A percentile compares a stretch with the other conserved stretches of the same genome.
phyloP scores from a whole-genome alignment of 306 rosid species.

The Fagus crenata region DNA sequence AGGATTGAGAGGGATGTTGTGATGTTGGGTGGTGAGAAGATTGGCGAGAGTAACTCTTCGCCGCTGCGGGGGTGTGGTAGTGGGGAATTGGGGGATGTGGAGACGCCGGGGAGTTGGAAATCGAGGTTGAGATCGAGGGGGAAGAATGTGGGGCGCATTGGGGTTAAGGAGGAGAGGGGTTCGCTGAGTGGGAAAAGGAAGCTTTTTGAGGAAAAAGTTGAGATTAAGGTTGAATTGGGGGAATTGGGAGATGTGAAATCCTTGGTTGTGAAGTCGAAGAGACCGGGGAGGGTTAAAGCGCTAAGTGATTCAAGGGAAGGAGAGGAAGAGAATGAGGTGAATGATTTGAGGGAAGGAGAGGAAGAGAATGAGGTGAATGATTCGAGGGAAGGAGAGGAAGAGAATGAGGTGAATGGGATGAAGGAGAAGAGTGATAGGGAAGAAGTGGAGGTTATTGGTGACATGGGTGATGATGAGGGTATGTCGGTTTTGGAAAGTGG shows the following conservation, averaged over 20 bases:
- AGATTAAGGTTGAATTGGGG: slow-evolving; percentile 24
- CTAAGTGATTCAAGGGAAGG: slow-evolving; percentile 16
- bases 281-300: slow-evolving; percentile 56
- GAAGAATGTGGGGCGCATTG: slow-evolving; percentile 31
- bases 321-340: slow-evolving; percentile 9
- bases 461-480: slow-evolving; percentile 30
- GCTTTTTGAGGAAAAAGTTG: slow-evolving; percentile 46
- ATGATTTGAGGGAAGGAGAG: not conserved
- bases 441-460: slow-evolving; percentile 32
- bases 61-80: slow-evolving; percentile 7
- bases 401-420: not conserved
- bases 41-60: slow-evolving; percentile 28
- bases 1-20: slow-evolving; percentile 39
- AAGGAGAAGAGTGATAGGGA: slow-evolving; percentile 40
- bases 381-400: slow-evolving; percentile 6
- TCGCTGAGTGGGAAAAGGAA: slow-evolving; percentile 57
- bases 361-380: slow-evolving; percentile 8
- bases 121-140: slow-evolving; percentile 68
- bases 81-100: slow-evolving; percentile 31
- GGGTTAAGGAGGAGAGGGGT: slow-evolving; percentile 38
- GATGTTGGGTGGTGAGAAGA: slow-evolving; percentile 26
- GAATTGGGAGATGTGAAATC: slow-evolving; percentile 49
- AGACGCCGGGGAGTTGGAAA: slow-evolving; percentile 45
- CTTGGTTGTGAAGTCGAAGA: slow-evolving; percentile 53
- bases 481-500: slow-evolving; percentile 20